Base-by-base conservation (phyloP, 2,329 filamentous ascomycete genomes). In the Cryphonectria naterciae region DNA sequence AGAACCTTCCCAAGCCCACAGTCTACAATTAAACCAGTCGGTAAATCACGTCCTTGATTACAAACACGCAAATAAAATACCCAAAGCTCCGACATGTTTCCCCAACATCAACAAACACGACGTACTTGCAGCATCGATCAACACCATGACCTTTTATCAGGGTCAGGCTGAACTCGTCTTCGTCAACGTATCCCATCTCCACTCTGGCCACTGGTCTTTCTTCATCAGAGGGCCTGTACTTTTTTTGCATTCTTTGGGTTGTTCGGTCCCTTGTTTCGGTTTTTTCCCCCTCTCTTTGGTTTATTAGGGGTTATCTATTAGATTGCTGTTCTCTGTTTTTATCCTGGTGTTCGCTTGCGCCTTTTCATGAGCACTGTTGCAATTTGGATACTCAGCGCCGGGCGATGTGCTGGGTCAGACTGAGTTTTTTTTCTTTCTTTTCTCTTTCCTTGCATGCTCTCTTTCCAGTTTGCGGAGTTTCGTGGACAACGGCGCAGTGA, bases 1-100 rank as follows among this genome's bases (percentile, higher is more conserved):
- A 66, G 39, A 68, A 54, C 10, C 73, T 46, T 10, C n/a, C 37
- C 11, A 25, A 7, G 28, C 66, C 66, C 37, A 62, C 66, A 1
- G 52, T 62, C 39, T 28, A 62, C 54, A 68, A 61, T 11, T 56
- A 41, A 15, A 37, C 32, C 15, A n/a, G 8, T 6, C 13, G 41
- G 41, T 6, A 49, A 2, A 49, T 11, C 46, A 49, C 46, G 46
- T 49, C 46, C 22, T 11, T 10, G 46, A 49, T 49, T 2, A 32
- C 32, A n/a, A 5, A 49, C 8, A 49, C 63, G 67, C 65, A 71
- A 68, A 74, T 71, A 75, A 76, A 74, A 77, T 77, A 76, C 75
- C 75, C 75, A 74, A 75, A 75, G 75, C 68, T 62, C 46, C 69
- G 70, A 74, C 37, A 39, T 39, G 32, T 10, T 39, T 39, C 11